Conservation (phyloP, 345 rosid genomes). For the Syzygium grande region DNA sequence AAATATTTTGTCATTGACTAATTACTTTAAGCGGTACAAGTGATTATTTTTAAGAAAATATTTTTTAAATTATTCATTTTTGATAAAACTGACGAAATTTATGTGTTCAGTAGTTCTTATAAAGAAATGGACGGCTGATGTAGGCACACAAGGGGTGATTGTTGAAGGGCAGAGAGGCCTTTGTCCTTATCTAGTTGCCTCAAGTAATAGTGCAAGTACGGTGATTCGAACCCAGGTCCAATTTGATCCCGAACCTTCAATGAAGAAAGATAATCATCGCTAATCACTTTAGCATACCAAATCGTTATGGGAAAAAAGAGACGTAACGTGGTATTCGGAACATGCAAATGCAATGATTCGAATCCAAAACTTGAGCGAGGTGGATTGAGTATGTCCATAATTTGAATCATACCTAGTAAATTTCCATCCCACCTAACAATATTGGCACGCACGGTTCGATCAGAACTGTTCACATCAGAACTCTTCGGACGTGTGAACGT, state of each 20-base stretch:
- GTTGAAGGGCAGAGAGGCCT: background rate
- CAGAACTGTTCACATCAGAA: no score
- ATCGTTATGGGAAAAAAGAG: background rate
- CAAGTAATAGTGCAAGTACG: no score
- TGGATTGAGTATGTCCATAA: background rate
- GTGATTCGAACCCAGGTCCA: background rate
- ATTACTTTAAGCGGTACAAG: no score
- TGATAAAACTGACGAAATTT: fast-evolving
- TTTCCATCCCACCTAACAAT: background rate
- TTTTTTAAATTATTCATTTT: no score
- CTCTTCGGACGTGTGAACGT: background rate
- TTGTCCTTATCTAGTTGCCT: background rate
- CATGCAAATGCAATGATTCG: background rate
- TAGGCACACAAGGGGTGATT: background rate
- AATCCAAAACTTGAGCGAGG: background rate
- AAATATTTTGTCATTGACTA: no score
- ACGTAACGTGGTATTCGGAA: background rate
- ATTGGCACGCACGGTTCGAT: background rate
- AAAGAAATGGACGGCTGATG: background rate
- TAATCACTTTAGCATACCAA: background rate
- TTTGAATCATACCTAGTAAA: background rate
- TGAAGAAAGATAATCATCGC: background rate
- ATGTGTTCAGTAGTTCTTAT: background rate
- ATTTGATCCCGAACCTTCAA: background rate
- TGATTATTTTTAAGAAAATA: no score